A percentile compares a stretch with the other conserved stretches of the same genome.
Evolutionary conservation across 2,329 filamentous ascomycete species (phyloP).

Genomic region (Cordyceps tenuipes): DNA sequence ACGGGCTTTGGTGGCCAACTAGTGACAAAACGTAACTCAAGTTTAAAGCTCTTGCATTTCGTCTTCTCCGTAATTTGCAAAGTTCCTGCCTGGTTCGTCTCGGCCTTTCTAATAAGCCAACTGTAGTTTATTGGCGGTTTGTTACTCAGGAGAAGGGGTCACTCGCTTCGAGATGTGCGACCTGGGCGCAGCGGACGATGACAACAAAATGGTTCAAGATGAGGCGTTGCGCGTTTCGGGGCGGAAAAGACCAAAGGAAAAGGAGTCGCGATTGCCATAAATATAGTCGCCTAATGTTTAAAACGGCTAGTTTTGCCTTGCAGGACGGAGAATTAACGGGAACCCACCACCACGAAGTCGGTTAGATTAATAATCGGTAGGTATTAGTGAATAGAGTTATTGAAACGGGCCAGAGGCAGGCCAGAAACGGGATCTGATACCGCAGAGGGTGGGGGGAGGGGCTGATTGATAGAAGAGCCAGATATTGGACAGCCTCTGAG

Average conservation of each 20-base stretch:
- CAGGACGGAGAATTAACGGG: background rate
- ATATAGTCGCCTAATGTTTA: no score
- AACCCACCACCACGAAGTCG: no score
- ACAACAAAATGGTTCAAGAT: background rate
- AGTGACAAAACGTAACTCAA: background rate
- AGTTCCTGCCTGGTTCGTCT: background rate
- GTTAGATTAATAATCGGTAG: no score
- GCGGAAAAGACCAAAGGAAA: no score
- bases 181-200: background rate
- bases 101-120: background rate
- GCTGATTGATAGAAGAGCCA: background rate
- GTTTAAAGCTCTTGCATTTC: background rate
- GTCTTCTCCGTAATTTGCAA: background rate
- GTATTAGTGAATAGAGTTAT: background rate
- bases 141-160: background rate
- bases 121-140: background rate
- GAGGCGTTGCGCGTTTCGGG: constrained; percentile 1
- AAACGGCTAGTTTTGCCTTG: no score
- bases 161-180: background rate
- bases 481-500: no score
- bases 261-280: no score
- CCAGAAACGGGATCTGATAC: background rate
- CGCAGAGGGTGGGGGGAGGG: background rate
- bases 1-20: no score
- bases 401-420: background rate